Conservation (phyloP, 129 eudicot genomes). For the Scalesia atractyloides region DNA sequence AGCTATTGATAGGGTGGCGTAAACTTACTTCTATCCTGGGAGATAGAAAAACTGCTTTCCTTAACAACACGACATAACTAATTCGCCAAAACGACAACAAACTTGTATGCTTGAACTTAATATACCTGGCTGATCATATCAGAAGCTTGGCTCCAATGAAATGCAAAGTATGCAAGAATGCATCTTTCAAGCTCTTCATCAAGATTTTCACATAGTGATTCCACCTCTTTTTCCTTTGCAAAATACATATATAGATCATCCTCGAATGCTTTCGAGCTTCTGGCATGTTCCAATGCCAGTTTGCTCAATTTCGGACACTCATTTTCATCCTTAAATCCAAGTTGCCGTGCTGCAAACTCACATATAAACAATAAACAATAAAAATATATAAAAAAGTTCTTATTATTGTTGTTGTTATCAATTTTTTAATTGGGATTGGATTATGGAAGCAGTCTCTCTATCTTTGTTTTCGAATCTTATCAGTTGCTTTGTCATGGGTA, state of each 20-base stretch:
- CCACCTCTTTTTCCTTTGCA: constrained; percentile 46
- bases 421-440: too few species aligned
- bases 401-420: not conserved
- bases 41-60: too few species aligned
- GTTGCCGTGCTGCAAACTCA: constrained; percentile 67
- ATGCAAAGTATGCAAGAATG: constrained; percentile 71
- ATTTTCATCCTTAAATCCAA: constrained; percentile 68
- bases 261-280: constrained; percentile 51
- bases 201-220: constrained; percentile 53
- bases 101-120: too few species aligned
- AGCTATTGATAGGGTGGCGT: too few species aligned
- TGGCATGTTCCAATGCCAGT: constrained; percentile 56
- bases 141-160: constrained; percentile 74
- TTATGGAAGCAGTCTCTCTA: too few species aligned
- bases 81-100: not conserved
- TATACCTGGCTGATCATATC: constrained; percentile 60
- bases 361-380: not conserved
- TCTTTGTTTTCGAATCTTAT: too few species aligned
- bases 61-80: not conserved
- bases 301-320: constrained; percentile 72
- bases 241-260: constrained; percentile 55
- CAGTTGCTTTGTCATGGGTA: too few species aligned
- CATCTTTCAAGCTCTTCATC: constrained; percentile 85
- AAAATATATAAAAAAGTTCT: not conserved
- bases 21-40: too few species aligned